Evolutionary conservation across 257 asterid genomes (phyloP).

Genomic region (Plantago ovata): DNA sequence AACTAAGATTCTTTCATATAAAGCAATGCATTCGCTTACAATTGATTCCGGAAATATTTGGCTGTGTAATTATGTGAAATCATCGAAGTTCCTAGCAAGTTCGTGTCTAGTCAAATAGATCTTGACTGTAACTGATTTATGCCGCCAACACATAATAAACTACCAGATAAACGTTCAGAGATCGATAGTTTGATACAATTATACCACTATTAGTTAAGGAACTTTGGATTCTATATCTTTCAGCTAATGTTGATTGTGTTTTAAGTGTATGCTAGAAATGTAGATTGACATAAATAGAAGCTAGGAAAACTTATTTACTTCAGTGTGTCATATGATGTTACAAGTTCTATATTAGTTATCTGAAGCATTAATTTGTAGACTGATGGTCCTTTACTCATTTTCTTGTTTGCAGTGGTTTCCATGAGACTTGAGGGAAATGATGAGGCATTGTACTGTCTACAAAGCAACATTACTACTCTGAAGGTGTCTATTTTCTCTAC

Average conservation of each 20-base stretch:
- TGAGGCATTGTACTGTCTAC: background rate
- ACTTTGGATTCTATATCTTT: background rate
- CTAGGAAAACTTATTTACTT: background rate
- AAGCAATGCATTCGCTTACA: too few species aligned
- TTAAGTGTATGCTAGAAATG: background rate
- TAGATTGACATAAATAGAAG: background rate
- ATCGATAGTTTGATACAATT: too few species aligned
- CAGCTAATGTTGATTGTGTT: background rate
- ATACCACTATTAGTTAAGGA: too few species aligned
- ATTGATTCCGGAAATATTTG: too few species aligned
- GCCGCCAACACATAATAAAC: too few species aligned
- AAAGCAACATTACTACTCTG: background rate
- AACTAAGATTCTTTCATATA: background rate
- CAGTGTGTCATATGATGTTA: background rate
- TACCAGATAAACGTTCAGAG: too few species aligned
- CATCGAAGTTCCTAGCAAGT: too few species aligned
- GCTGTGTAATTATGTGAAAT: too few species aligned
- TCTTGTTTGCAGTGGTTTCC: constrained; percentile 2
- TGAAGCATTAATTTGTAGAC: background rate
- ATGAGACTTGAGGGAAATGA: background rate
- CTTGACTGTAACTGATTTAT: too few species aligned
- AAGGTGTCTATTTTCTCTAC: too few species aligned
- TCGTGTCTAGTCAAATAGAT: too few species aligned
- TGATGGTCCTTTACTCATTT: background rate
- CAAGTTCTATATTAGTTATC: background rate